A percentile compares a stretch with the other conserved stretches of the same genome.
These are phyloP conservation scores for Xylaria curta DNA, from an alignment of 495 filamentous ascomycete genomes.

Conservation along the genomic window DNA sequence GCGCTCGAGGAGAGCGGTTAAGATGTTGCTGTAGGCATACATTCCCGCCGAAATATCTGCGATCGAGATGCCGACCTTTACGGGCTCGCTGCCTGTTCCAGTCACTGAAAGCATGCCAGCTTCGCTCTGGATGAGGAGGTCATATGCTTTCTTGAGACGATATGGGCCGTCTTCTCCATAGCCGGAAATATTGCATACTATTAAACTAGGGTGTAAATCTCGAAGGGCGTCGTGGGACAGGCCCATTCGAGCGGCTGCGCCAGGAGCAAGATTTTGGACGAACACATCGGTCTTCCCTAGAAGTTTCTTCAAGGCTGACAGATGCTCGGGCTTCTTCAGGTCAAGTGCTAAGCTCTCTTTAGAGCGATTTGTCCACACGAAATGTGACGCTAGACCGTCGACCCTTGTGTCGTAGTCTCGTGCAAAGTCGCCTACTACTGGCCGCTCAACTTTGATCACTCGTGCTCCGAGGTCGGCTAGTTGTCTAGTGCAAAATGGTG, in stretches of 20 bases:
- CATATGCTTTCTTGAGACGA: conserved; percentile 62
- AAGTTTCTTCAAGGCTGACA: conserved; percentile 51
- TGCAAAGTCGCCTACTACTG: conserved; percentile 57
- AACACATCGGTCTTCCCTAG: conserved; percentile 56
- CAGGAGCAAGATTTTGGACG: conserved; percentile 60
- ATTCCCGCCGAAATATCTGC: conserved; percentile 59
- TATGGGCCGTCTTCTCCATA: conserved; percentile 60
- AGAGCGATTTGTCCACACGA: conserved; percentile 60
- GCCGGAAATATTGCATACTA: conserved; percentile 61
- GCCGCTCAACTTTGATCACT: conserved; percentile 61
- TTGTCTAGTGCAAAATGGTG: conserved; percentile 60
- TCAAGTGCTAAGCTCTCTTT: conserved; percentile 59
- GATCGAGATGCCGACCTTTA: conserved; percentile 59
- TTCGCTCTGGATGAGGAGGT: conserved; percentile 62
- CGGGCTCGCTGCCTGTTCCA: conserved; percentile 53
- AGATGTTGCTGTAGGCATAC: conserved; percentile 58
- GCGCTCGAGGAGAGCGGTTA: conserved; percentile 56
- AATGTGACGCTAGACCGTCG: conserved; percentile 56
- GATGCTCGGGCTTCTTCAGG: conserved; percentile 51
- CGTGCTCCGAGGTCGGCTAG: conserved; percentile 59
- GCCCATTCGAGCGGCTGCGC: conserved; percentile 54
- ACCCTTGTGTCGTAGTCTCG: conserved; percentile 57
- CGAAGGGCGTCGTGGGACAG: conserved; percentile 45
- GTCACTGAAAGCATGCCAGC: conserved; percentile 59
- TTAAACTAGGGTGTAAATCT: conserved; percentile 33